Evolutionary conservation across 176 grass and related monocot genomes (phyloP), one percentile per base, ranked within the genome.

Genomic region (Microstegium vimineum): DNA sequence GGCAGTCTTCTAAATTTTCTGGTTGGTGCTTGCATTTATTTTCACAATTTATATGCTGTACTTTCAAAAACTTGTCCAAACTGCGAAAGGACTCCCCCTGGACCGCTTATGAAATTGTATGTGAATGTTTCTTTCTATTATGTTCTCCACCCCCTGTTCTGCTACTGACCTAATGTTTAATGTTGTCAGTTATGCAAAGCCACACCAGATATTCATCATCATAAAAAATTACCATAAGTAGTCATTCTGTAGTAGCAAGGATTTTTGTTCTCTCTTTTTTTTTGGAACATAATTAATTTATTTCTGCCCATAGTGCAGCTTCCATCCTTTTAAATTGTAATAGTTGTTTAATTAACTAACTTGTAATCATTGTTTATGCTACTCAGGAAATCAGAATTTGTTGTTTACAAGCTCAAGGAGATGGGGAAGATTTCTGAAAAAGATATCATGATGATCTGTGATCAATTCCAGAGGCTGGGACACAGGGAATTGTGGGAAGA

Each of bases 301-400:
- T 15, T 71, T 62, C 61, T 26, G 18, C 69, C 8, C 28, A 6
- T 2, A 42, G 26, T 5, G 38, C 28, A 61, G 0, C 23, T 60
- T 84, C 10, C 25, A n/a, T 66, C 66, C 1, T 66, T 74, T 20
- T 9, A 27, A 18, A 69, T 25, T 75, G 40, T 33, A 5, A n/a
- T 26, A 22, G 17, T 40, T n/a, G 25, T 8, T 69, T 34, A 61
- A 37, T 69, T 25, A 0, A 27, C 69, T 70, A 86, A 75, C 52
- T 8, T 36, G 51, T 70, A 10, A 35, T 65, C 27, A 25, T 90
- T 57, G 32, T 30, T 83, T 47, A 1, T 71, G 14, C 57, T 79
- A 35, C 91, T 78, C 90, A 98, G 95, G 35, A 98, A 93, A 91
- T 95, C 95, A 17, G 95, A 98, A 84, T 98, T 93, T 69, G 92